phyloP scores from a whole-genome alignment of 768 basidiomycete genomes.

The Lactifluus subvellereus region DNA sequence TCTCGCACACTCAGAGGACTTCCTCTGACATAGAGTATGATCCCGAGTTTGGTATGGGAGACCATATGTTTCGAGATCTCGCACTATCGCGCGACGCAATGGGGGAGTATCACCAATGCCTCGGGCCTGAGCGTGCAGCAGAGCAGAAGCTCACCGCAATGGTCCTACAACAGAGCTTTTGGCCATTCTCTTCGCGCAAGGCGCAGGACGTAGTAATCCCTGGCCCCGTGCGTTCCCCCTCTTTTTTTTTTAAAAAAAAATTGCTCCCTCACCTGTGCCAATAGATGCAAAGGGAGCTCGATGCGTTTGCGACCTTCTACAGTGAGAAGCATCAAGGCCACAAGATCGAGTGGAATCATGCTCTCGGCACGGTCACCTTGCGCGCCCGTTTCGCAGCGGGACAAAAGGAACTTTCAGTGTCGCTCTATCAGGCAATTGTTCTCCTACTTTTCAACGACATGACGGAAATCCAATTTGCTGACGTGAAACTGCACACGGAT shows the following conservation, averaged over 20 bases:
- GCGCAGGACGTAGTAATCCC: slow-evolving; percentile 48
- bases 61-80: slow-evolving; percentile 93
- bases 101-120: slow-evolving; percentile 50
- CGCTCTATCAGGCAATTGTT: slow-evolving; percentile 85
- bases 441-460: slow-evolving; percentile 80
- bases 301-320: slow-evolving; percentile 64
- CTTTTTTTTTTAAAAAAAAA: neutral
- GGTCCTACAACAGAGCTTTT: slow-evolving; percentile 83
- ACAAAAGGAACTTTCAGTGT: slow-evolving; percentile 83
- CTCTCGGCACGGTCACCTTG: slow-evolving; percentile 77
- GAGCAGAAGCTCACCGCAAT: slow-evolving; percentile 59
- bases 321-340: slow-evolving; percentile 69
- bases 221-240: slow-evolving; percentile 35
- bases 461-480: slow-evolving; percentile 51
- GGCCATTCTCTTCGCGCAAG: slow-evolving; percentile 68
- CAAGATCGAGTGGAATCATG: slow-evolving; percentile 80
- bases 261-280: slow-evolving; percentile 8
- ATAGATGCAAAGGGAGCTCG: slow-evolving; percentile 72
- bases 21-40: slow-evolving; percentile 64
- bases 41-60: slow-evolving; percentile 90
- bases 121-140: slow-evolving; percentile 27
- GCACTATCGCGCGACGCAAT: slow-evolving; percentile 70
- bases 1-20: neutral
- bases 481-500: slow-evolving; percentile 60
- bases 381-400: slow-evolving; percentile 61